These are phyloP conservation scores for Claviceps sp. DNA, from an alignment of 2,329 filamentous ascomycete species.

Conservation along the genomic window DNA sequence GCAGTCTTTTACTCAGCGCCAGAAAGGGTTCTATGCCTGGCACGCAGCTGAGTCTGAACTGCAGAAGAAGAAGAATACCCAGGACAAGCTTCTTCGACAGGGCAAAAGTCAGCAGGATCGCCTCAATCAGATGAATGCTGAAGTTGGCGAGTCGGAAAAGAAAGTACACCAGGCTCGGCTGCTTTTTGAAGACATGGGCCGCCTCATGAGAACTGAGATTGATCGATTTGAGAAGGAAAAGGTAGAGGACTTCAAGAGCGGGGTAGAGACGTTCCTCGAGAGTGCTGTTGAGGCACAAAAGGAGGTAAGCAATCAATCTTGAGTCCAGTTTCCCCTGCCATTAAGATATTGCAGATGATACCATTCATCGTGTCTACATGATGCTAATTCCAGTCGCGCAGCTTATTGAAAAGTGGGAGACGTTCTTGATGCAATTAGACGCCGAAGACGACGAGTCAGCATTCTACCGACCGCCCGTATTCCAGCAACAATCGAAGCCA, in stretches of 20 bases:
- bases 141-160: slow-evolving; percentile 88
- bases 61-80: slow-evolving; percentile 73
- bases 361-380: background rate
- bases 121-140: slow-evolving; percentile 79
- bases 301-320: slow-evolving; percentile 49
- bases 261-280: slow-evolving; percentile 94
- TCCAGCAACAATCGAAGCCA: slow-evolving; percentile 34
- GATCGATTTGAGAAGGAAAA: slow-evolving; percentile 95
- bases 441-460: slow-evolving; percentile 73
- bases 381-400: slow-evolving; percentile 15
- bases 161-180: slow-evolving; percentile 82
- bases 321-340: slow-evolving; percentile 8
- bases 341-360: background rate
- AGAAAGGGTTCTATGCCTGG: slow-evolving; percentile 94
- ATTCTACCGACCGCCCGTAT: slow-evolving; percentile 52
- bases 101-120: slow-evolving; percentile 94
- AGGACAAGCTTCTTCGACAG: slow-evolving; percentile 91
- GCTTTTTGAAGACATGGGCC: slow-evolving; percentile 94
- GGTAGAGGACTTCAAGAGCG: slow-evolving; percentile 97
- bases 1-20: slow-evolving; percentile 78
- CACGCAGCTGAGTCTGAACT: slow-evolving; percentile 81
- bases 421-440: slow-evolving; percentile 90
- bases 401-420: slow-evolving; percentile 89
- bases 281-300: slow-evolving; percentile 97
- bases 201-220: slow-evolving; percentile 79